phyloP scores from a whole-genome alignment of 1,284 basidiomycete species.

The Trichosporon sp. region DNA sequence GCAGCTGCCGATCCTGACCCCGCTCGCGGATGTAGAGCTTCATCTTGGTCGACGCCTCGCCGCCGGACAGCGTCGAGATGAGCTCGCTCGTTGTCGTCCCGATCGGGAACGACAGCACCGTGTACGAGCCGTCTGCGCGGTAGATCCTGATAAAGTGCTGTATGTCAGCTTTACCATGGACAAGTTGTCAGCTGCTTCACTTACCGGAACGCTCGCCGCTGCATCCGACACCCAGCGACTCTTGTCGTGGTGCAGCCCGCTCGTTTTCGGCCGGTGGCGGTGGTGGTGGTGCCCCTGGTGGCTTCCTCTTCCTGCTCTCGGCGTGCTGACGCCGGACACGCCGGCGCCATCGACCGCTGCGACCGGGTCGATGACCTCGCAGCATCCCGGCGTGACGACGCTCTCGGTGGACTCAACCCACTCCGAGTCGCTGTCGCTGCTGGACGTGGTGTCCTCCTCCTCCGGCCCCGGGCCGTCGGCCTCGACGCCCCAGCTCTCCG shows the following conservation, averaged over 20 bases:
- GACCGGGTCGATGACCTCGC: neutral
- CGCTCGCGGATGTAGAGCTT: conserved; percentile 76
- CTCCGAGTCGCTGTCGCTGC: conserved; percentile 3
- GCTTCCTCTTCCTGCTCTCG: neutral
- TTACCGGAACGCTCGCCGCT: neutral
- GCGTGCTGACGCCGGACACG: neutral
- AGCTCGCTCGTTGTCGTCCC: conserved; percentile 68
- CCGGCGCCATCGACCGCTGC: neutral
- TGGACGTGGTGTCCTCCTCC: conserved; percentile 23
- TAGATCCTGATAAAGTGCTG: conserved; percentile 66
- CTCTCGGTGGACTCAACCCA: neutral
- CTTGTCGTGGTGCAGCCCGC: neutral
- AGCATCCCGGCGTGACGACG: neutral
- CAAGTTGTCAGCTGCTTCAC: neutral
- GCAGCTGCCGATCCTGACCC: conserved; percentile 76
- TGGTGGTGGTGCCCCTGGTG: conserved; percentile 8
- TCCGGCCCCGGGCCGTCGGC: conserved; percentile 45
- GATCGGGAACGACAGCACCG: conserved; percentile 63
- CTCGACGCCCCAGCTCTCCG: conserved; percentile 56
- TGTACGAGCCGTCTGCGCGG: conserved; percentile 67
- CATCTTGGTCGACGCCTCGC: conserved; percentile 57
- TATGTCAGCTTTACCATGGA: neutral
- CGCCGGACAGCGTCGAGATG: conserved; percentile 55
- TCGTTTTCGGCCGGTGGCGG: neutral
- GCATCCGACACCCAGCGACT: neutral